phyloP scores from a whole-genome alignment of 345 rosid genomes.

The Anastatica hierochuntica region DNA sequence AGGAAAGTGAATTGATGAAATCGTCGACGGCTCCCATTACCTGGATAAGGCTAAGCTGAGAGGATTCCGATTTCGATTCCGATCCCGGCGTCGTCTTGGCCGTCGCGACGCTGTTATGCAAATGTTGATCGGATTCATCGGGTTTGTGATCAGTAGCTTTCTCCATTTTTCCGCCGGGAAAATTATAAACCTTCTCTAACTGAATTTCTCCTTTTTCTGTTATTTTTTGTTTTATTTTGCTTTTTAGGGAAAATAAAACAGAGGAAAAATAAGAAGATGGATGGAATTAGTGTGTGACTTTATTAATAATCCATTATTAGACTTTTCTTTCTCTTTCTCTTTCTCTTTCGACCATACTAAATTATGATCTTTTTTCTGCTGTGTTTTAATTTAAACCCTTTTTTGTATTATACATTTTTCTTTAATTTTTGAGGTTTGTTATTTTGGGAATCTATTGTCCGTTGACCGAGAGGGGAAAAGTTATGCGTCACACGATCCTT shows the following conservation, averaged over 20 bases:
- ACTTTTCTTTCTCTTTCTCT: background rate
- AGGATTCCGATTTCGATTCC: background rate
- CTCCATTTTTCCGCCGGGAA: slow-evolving; percentile 31
- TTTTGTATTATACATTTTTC: slow-evolving; percentile 2
- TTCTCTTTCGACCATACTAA: slow-evolving; percentile 4
- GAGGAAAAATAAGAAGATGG: slow-evolving; percentile 6
- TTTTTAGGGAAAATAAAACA: slow-evolving; percentile 7
- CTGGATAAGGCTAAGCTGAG: background rate
- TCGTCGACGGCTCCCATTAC: slow-evolving; percentile 38
- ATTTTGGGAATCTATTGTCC: slow-evolving; percentile 11
- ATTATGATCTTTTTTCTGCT: slow-evolving; percentile 9
- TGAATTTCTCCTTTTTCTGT: background rate
- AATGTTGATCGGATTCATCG: slow-evolving; percentile 10
- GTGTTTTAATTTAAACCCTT: background rate
- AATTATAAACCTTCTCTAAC: slow-evolving; percentile 12
- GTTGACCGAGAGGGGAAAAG: slow-evolving; percentile 15
- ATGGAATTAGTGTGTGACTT: slow-evolving; percentile 16
- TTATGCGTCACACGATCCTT: slow-evolving; percentile 30
- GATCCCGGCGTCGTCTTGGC: background rate
- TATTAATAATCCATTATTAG: slow-evolving; percentile 22
- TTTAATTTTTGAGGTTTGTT: slow-evolving; percentile 10
- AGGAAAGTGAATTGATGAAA: slow-evolving; percentile 26
- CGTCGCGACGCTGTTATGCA: background rate
- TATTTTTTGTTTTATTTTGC: background rate
- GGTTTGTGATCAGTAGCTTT: slow-evolving; percentile 7